Base-by-base conservation (phyloP, 768 basidiomycete genomes). In the Mycena leptocephala region DNA sequence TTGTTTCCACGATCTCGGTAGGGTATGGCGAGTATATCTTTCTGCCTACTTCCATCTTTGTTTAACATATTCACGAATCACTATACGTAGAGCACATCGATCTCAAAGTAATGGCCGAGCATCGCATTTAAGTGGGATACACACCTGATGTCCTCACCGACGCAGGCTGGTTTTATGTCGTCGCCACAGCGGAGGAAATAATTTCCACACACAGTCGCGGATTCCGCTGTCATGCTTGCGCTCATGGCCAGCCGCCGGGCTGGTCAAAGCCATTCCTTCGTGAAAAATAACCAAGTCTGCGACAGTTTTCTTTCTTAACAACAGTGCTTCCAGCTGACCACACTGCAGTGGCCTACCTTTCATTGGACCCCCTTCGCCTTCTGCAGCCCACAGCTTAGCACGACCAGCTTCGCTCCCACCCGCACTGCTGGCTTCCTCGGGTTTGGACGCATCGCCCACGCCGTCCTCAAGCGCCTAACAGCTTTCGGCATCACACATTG, bases 31-130 rank as follows among this genome's bases (percentile, higher is more conserved):
- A 65, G 89, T 76, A n/a, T 8, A 13, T 58, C 51, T n/a, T n/a
- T n/a, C n/a, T n/a, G n/a, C n/a, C n/a, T n/a, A n/a, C n/a, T n/a
- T n/a, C n/a, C n/a, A n/a, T n/a, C n/a, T n/a, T n/a, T n/a, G n/a
- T n/a, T n/a, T n/a, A n/a, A n/a, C n/a, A n/a, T n/a, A n/a, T n/a
- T n/a, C n/a, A n/a, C n/a, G n/a, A n/a, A n/a, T n/a, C n/a, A n/a
- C n/a, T n/a, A n/a, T n/a, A n/a, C n/a, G n/a, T n/a, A 97, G 98
- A 99, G 68, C 98, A 99, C 77, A 89, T 96, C 43, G 91, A 95
- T 75, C 85, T 95, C 1, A 80, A 86, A 32, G 92, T 90, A 33
- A 84, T 94, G 8, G 88, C 91, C 11, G 86, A 89, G 77, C 90
- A 92, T 18, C 88, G 89, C 3, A 89, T 99, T 73, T 90, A 89